Percentiles rank a stretch among this genome's conserved stretches.
Conservation (phyloP, 192 early-diverging fungal genomes). For the Borealophlyctis nickersoniae region DNA sequence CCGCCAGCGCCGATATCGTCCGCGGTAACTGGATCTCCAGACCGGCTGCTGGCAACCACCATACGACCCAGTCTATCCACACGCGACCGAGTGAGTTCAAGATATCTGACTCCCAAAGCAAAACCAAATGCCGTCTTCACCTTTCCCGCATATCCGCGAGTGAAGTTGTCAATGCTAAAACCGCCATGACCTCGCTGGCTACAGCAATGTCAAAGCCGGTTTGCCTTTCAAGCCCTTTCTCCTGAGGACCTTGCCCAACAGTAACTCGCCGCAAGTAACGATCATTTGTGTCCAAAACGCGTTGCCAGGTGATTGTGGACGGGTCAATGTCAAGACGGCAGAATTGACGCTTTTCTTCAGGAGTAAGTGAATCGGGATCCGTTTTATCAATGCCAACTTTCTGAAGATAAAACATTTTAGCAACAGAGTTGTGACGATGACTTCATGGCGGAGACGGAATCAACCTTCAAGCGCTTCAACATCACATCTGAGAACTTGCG, state of each 20-base stretch:
- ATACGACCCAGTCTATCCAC: conserved; percentile 85
- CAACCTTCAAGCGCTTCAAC: conserved; percentile 64
- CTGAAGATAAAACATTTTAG: too few relatives aligned
- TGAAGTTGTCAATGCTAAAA: conserved; percentile 87
- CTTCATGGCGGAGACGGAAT: not conserved
- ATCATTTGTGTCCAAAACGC: conserved; percentile 95
- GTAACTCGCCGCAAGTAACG: conserved; percentile 90
- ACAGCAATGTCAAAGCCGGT: conserved; percentile 99
- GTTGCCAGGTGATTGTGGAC: conserved; percentile 93
- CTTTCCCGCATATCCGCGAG: conserved; percentile 90
- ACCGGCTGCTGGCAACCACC: conserved; percentile 85
- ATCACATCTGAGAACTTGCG: conserved; percentile 81
- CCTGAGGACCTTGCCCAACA: conserved; percentile 82
- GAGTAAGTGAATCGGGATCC: conserved; percentile 72
- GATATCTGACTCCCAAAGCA: not conserved
- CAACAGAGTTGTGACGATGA: conserved; percentile 4
- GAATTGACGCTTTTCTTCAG: conserved; percentile 75
- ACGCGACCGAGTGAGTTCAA: not conserved
- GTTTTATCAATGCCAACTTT: conserved; percentile 81
- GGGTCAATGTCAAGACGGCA: conserved; percentile 93
- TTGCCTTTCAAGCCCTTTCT: conserved; percentile 75
- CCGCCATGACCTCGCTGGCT: conserved; percentile 98
- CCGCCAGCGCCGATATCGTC: conserved; percentile 96
- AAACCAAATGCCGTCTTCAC: too few relatives aligned
- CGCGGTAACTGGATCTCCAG: conserved; percentile 81